Base-by-base conservation (phyloP, 371 early-diverging fungal genomes). In the Rhizomucor pusillus region DNA sequence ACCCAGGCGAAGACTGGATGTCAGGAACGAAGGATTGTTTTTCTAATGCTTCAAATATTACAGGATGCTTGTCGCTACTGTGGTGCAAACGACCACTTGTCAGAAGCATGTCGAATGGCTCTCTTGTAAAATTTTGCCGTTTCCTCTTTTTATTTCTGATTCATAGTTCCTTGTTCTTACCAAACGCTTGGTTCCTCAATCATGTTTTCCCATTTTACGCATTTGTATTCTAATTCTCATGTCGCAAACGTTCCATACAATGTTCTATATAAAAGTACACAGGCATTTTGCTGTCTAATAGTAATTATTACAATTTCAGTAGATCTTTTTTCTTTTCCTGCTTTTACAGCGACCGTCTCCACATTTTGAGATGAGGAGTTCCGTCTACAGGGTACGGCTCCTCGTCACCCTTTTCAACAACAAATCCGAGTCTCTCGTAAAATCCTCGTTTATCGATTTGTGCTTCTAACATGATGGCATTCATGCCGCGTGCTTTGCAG, bases 361-460 rank as follows among this genome's bases (percentile, higher is more conserved):
- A 70, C 74, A 77, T 74, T 10, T 67, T 60, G 16, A 72, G 41
- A 60, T 77, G 78, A 25, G 73, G 69, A 5, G 72, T 71, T 5
- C 73, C 71, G 45, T 66, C 70, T 29, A 73, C 76, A 3, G 61
- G 29, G 50, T 74, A 79, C 0, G 65, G 57, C 5, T 62, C 62
- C 35, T 65, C 63, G 54, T 72, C 75, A 1, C 62, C 66, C 33
- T 65, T 41, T 36, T 69, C 73, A 3, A 69, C 56, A 5, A 43
- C 44, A 47, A 76, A 79, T 1, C 80, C 80, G 3, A 64, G 22
- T 25, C 67, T 71, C 46, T 70, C 63, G 47, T 79, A 79, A 44
- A 79, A 79, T 9, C 52, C 64, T n/a, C 63, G 71, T 34, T 69
- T 68, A 48, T 69, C 73, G 40, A 57, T 29, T 48, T 79, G 80